A percentile compares a stretch with the other conserved stretches of the same genome.
Evolutionary conservation across 768 basidiomycete genomes (phyloP).

Genomic region (Amanita pallidorosea): DNA sequence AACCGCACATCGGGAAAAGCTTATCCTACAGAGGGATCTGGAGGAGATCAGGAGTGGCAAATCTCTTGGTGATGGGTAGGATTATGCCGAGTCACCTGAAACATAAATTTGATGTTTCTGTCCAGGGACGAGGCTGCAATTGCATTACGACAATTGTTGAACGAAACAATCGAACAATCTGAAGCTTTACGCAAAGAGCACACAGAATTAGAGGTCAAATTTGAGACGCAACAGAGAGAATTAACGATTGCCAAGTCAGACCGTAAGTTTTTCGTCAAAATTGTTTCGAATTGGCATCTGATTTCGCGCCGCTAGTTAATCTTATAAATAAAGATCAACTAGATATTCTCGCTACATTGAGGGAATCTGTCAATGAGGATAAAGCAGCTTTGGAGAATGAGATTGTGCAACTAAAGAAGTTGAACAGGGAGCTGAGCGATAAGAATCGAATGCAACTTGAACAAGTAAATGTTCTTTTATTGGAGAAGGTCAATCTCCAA

Average conservation of each 20-base stretch:
- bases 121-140: slow-evolving; percentile 75
- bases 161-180: slow-evolving; percentile 78
- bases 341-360: slow-evolving; percentile 75
- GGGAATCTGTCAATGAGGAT: slow-evolving; percentile 86
- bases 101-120: neutral
- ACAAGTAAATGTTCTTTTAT: slow-evolving; percentile 71
- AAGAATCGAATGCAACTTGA: slow-evolving; percentile 89
- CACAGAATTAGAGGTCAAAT: slow-evolving; percentile 60
- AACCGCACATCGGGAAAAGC: slow-evolving; percentile 70
- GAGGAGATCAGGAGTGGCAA: slow-evolving; percentile 90
- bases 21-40: slow-evolving; percentile 68
- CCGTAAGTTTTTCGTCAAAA: slow-evolving; percentile 35
- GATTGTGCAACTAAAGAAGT: slow-evolving; percentile 47
- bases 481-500: slow-evolving; percentile 89
- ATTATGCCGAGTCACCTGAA: neutral
- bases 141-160: slow-evolving; percentile 77
- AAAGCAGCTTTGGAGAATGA: slow-evolving; percentile 68
- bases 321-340: slow-evolving; percentile 91
- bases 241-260: slow-evolving; percentile 81
- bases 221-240: slow-evolving; percentile 51
- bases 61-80: slow-evolving; percentile 71
- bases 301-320: slow-evolving; percentile 42
- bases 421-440: slow-evolving; percentile 62
- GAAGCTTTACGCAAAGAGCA: slow-evolving; percentile 61
- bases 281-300: neutral